These are phyloP conservation scores for Aspergillus sp. DNA, from an alignment of 2,329 filamentous ascomycete species.

Conservation along the genomic window DNA sequence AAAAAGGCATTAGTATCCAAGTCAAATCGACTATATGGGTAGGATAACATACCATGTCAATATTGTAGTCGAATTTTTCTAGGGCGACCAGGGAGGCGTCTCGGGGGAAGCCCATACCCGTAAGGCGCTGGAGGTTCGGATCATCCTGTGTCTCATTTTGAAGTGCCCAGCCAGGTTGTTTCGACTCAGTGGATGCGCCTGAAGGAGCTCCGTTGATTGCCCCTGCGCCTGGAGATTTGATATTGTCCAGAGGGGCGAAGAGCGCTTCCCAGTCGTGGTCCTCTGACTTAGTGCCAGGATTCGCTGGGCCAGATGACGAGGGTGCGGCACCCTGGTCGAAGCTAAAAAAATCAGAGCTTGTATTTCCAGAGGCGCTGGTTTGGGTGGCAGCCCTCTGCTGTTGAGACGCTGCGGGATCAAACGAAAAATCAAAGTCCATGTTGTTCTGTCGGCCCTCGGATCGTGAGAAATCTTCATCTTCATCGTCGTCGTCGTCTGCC, in stretches of 20 bases:
- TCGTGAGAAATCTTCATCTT: conserved; percentile 58
- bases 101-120: conserved; percentile 82
- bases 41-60: conserved; percentile 75
- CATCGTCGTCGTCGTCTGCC: conserved; percentile 53
- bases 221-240: conserved; percentile 24
- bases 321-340: conserved; percentile 34
- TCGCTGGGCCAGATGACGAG: conserved; percentile 36
- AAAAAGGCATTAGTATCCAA: background rate
- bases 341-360: conserved; percentile 39
- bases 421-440: conserved; percentile 48
- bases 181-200: conserved; percentile 10
- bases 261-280: conserved; percentile 92
- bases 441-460: conserved; percentile 26
- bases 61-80: conserved; percentile 94
- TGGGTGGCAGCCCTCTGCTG: conserved; percentile 21
- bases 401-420: conserved; percentile 42
- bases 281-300: conserved; percentile 40
- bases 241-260: conserved; percentile 73
- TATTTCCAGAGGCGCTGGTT: conserved; percentile 20
- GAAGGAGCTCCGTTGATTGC: conserved; percentile 16
- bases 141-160: conserved; percentile 81
- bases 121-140: conserved; percentile 84
- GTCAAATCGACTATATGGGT: background rate
- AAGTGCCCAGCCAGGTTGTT: conserved; percentile 63
- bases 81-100: conserved; percentile 73